These are phyloP conservation scores for Sisymbrium altissimum DNA, from an alignment of 345 rosid genomes.

Conservation along the genomic window DNA sequence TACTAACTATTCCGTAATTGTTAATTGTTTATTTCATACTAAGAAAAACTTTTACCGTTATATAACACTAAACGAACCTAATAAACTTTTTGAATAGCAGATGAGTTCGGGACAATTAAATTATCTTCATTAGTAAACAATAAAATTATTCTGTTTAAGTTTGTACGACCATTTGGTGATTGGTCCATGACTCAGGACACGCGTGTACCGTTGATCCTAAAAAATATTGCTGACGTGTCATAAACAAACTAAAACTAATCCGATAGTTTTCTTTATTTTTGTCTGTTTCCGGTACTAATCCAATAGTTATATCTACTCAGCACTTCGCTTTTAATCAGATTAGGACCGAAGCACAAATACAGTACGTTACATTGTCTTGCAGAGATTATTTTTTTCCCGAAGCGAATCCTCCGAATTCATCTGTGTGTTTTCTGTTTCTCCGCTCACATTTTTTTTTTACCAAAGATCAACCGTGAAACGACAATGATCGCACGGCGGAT, in stretches of 20 bases:
- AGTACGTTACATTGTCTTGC: not conserved
- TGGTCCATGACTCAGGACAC: conserved; percentile 7
- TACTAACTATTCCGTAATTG: no score
- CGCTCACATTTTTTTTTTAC: not conserved
- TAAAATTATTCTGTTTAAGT: not conserved
- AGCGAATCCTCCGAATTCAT: not conserved
- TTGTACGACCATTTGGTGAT: not conserved
- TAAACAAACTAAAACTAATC: not conserved
- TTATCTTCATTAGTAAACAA: no score
- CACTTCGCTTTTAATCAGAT: not conserved
- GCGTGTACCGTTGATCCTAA: conserved; percentile 28
- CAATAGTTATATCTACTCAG: not conserved
- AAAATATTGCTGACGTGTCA: conserved; percentile 17
- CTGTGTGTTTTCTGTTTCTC: not conserved
- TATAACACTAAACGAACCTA: no score
- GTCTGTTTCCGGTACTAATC: not conserved
- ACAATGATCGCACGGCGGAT: conserved; percentile 34
- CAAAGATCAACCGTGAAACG: not conserved
- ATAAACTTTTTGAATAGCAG: no score
- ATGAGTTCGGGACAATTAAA: no score
- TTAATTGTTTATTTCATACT: no score
- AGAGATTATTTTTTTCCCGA: not conserved
- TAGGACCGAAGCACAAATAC: not conserved
- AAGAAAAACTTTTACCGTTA: no score
- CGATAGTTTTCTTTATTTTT: not conserved